These are phyloP conservation scores for Rhynchospora tenuis DNA, from an alignment of 176 grass and related monocot species.

Conservation along the genomic window DNA sequence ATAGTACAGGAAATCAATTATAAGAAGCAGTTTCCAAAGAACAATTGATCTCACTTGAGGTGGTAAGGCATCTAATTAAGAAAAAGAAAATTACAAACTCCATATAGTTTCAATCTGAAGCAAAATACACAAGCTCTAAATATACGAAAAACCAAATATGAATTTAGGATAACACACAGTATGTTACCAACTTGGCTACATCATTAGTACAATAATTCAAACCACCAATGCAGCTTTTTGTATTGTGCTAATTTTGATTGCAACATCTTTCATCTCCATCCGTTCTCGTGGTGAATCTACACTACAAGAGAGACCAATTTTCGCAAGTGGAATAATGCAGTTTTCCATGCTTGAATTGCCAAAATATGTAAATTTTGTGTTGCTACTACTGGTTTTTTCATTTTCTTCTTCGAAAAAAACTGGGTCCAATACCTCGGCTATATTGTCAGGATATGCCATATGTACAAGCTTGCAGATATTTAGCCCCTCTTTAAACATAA, in stretches of 20 bases:
- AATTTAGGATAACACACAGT: not conserved
- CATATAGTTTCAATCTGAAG: not conserved
- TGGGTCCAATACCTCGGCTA: constrained; percentile 23
- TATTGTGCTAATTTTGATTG: constrained; percentile 14
- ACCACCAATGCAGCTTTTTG: constrained; percentile 10
- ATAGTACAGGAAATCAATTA: too few species aligned
- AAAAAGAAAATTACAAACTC: too few species aligned
- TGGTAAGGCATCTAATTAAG: too few species aligned
- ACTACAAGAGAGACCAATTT: constrained; percentile 36
- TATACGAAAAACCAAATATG: not conserved
- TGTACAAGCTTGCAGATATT: constrained; percentile 20
- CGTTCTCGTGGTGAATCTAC: constrained; percentile 26
- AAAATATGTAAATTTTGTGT: not conserved
- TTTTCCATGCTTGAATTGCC: not conserved
- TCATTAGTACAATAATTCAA: not conserved
- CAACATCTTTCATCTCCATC: constrained; percentile 31
- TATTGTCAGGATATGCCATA: constrained; percentile 10
- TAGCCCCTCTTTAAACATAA: constrained; percentile 28
- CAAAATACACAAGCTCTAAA: not conserved
- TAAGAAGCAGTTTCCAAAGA: too few species aligned
- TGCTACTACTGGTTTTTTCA: not conserved
- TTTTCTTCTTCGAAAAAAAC: not conserved
- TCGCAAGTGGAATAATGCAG: not conserved
- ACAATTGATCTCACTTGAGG: too few species aligned
- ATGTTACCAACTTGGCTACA: not conserved